Conservation (phyloP, 2,329 filamentous ascomycete genomes). For the Arthrobotrys iridis region DNA sequence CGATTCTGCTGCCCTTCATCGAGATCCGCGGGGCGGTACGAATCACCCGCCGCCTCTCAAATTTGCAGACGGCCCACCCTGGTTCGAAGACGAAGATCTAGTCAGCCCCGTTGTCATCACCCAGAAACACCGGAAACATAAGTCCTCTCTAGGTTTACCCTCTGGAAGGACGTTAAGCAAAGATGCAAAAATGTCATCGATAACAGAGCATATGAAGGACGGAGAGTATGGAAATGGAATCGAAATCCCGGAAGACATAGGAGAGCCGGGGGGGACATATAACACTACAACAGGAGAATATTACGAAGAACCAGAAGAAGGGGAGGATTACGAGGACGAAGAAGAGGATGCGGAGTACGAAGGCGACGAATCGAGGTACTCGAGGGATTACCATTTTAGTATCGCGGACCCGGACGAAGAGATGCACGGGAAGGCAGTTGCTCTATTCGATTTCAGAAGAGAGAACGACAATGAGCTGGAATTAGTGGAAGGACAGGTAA, state of each 20-base stretch:
- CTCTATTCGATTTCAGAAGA: slow-evolving; percentile 90
- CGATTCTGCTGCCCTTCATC: slow-evolving; percentile 67
- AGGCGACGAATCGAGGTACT: slow-evolving; percentile 79
- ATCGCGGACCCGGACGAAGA: slow-evolving; percentile 96
- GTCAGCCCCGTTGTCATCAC: slow-evolving; percentile 88
- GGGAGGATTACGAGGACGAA: slow-evolving; percentile 56
- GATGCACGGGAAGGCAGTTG: slow-evolving; percentile 95
- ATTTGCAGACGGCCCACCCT: slow-evolving; percentile 88
- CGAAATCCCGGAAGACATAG: slow-evolving; percentile 39
- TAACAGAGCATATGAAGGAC: slow-evolving; percentile 52
- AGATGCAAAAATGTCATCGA: slow-evolving; percentile 52
- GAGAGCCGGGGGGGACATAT: slow-evolving; percentile 49
- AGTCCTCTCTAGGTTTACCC: slow-evolving; percentile 67
- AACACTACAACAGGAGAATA: slow-evolving; percentile 46
- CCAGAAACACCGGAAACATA: slow-evolving; percentile 85
- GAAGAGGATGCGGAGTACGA: slow-evolving; percentile 65
- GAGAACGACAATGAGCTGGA: slow-evolving; percentile 98
- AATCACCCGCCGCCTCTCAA: slow-evolving; percentile 82
- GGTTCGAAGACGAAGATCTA: slow-evolving; percentile 94
- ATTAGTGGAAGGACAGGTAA: slow-evolving; percentile 91
- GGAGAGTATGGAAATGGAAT: slow-evolving; percentile 43
- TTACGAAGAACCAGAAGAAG: slow-evolving; percentile 46
- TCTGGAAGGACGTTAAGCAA: slow-evolving; percentile 42
- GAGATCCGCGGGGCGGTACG: slow-evolving; percentile 60
- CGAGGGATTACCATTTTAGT: slow-evolving; percentile 91